Percentiles rank a stretch among this genome's conserved stretches.
Conservation (phyloP, 805 yeast species). For the Phaffomyces antillensis region DNA sequence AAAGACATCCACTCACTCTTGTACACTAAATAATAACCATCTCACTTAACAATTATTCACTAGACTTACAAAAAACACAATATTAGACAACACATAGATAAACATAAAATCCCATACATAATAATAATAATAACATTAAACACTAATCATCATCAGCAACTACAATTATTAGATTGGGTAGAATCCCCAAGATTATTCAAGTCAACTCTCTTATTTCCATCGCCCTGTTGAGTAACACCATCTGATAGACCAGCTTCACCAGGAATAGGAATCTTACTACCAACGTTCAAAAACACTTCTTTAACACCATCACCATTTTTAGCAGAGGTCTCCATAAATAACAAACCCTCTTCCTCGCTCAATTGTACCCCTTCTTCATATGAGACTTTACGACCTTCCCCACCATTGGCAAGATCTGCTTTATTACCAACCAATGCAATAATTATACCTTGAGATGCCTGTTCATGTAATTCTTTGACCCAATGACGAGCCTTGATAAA, state of each 20-base stretch:
- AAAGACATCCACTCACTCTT: no score
- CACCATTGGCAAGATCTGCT: constrained; percentile 65
- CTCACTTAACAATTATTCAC: no score
- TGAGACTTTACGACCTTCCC: constrained; percentile 65
- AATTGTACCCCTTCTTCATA: constrained; percentile 79
- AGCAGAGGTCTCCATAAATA: constrained; percentile 93
- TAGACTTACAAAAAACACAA: no score
- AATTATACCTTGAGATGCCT: constrained; percentile 84
- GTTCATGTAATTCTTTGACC: constrained; percentile 94
- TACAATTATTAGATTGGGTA: constrained; percentile 25
- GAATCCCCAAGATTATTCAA: constrained; percentile 26
- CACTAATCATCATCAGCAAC: constrained; percentile 19
- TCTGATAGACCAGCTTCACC: constrained; percentile 17
- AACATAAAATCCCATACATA: no score
- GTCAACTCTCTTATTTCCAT: constrained; percentile 23
- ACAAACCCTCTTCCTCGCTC: constrained; percentile 85
- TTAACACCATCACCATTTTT: constrained; percentile 84
- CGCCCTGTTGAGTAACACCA: not conserved
- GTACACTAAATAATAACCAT: no score
- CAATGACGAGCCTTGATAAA: constrained; percentile 96
- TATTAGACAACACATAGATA: no score
- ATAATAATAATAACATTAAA: no score
- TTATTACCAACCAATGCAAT: constrained; percentile 95
- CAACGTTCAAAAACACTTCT: constrained; percentile 87
- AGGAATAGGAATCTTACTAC: constrained; percentile 65